Evolutionary conservation across 768 basidiomycete genomes (phyloP).

Genomic region (Pleurotus cornucopiae): DNA sequence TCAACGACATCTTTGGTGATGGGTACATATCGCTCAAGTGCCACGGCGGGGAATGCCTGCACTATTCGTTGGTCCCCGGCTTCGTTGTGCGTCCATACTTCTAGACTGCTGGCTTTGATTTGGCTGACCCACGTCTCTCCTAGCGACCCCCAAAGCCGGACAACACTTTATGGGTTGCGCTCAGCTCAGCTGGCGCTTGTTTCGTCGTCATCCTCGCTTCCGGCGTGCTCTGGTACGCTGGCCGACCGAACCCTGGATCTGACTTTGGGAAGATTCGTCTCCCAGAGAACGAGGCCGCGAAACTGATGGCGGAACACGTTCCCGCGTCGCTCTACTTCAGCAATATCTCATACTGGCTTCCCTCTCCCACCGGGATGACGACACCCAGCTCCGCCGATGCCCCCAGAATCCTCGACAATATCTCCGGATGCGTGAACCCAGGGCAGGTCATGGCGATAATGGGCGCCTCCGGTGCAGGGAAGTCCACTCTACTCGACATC

Average conservation of each 20-base stretch:
- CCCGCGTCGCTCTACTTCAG: conserved; percentile 93
- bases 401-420: conserved; percentile 59
- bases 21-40: conserved; percentile 84
- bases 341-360: conserved; percentile 73
- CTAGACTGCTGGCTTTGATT: background rate
- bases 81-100: conserved; percentile 52
- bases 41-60: conserved; percentile 88
- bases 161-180: conserved; percentile 75
- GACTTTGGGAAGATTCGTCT: conserved; percentile 73
- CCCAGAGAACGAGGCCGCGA: conserved; percentile 76
- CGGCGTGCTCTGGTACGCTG: conserved; percentile 85
- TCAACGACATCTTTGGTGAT: conserved; percentile 92
- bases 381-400: conserved; percentile 13
- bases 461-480: conserved; percentile 96
- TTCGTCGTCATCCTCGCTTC: conserved; percentile 68
- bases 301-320: conserved; percentile 91
- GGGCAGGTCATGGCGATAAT: conserved; percentile 95
- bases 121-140: background rate
- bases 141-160: conserved; percentile 81
- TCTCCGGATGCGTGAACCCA: conserved; percentile 81
- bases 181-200: conserved; percentile 79
- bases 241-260: conserved; percentile 60
- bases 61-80: conserved; percentile 93
- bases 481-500: conserved; percentile 95
- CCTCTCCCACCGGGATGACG: conserved; percentile 31